Conservation (phyloP, 2,329 filamentous ascomycete species). For the Alternaria ventricosa region DNA sequence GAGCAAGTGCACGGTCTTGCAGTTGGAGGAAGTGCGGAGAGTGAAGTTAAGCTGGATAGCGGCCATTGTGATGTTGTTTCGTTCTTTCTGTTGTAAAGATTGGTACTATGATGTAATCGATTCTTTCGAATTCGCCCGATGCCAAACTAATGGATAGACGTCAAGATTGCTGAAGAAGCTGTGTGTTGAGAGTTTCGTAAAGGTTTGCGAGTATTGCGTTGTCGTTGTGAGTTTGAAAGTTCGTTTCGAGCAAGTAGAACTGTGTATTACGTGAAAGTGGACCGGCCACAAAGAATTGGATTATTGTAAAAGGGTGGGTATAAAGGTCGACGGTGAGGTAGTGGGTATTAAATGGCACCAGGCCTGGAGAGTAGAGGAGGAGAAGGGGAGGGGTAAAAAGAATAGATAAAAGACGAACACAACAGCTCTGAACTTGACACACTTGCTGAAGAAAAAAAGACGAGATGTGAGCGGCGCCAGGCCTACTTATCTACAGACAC, state of each 20-base stretch:
- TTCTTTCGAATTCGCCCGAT: conserved; percentile 38
- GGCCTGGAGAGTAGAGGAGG: conserved; percentile 53
- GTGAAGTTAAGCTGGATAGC: conserved; percentile 93
- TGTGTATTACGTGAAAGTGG: conserved; percentile 53
- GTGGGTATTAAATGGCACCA: conserved; percentile 53
- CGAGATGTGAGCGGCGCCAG: conserved; percentile 34
- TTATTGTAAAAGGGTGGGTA: conserved; percentile 37
- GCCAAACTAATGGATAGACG: conserved; percentile 50
- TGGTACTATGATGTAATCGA: conserved; percentile 33
- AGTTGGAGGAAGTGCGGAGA: conserved; percentile 92
- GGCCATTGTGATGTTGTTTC: conserved; percentile 67
- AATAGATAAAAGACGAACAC: conserved; percentile 53
- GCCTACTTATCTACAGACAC: conserved; percentile 43
- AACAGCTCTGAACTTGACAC: conserved; percentile 59
- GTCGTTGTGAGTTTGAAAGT: conserved; percentile 25
- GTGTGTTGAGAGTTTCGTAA: conserved; percentile 32
- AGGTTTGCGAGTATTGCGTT: conserved; percentile 40
- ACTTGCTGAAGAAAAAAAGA: conserved; percentile 58
- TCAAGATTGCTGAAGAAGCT: conserved; percentile 44
- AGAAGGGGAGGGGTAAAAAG: conserved; percentile 47
- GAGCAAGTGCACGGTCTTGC: conserved; percentile 97
- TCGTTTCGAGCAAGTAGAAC: conserved; percentile 57
- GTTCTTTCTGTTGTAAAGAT: conserved; percentile 29
- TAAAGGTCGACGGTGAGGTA: conserved; percentile 26
- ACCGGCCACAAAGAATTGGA: conserved; percentile 53